Conservation (phyloP, 2,329 filamentous ascomycete genomes). For the Hymenoscyphus fraxineus region DNA sequence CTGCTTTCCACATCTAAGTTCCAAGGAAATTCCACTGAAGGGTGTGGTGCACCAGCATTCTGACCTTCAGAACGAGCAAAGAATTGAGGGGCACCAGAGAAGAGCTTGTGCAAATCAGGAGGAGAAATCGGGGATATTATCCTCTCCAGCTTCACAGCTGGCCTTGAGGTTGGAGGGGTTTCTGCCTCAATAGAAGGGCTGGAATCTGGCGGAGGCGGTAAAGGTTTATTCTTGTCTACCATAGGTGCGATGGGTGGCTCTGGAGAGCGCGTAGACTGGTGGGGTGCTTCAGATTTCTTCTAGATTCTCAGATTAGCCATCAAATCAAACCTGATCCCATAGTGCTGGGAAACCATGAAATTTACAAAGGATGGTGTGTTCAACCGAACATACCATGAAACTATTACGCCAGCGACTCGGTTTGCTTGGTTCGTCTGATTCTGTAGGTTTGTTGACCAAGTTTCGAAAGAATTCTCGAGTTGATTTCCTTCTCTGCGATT, state of each 20-base stretch:
- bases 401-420: constrained; percentile 20
- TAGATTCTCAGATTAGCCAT: constrained; percentile 7
- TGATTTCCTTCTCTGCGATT: constrained; percentile 31
- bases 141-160: constrained; percentile 40
- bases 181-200: constrained; percentile 37
- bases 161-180: constrained; percentile 29
- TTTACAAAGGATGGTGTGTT: background rate
- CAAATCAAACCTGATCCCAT: background rate
- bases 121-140: constrained; percentile 59
- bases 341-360: background rate
- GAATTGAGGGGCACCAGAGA: constrained; percentile 73
- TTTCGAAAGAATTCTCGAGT: constrained; percentile 36
- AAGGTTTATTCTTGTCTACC: constrained; percentile 51
- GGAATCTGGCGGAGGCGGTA: constrained; percentile 48
- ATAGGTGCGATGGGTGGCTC: constrained; percentile 19
- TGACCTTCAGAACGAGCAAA: constrained; percentile 58
- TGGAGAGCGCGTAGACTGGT: constrained; percentile 15
- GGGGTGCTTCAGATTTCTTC: constrained; percentile 9
- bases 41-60: constrained; percentile 56
- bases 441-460: constrained; percentile 30
- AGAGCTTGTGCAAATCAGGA: constrained; percentile 63
- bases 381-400: constrained; percentile 16
- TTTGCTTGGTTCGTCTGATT: constrained; percentile 17
- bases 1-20: constrained; percentile 58
- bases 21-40: constrained; percentile 65